Base-by-base conservation (phyloP, 441 rosid genomes). In the Pelargonium citronellum region DNA sequence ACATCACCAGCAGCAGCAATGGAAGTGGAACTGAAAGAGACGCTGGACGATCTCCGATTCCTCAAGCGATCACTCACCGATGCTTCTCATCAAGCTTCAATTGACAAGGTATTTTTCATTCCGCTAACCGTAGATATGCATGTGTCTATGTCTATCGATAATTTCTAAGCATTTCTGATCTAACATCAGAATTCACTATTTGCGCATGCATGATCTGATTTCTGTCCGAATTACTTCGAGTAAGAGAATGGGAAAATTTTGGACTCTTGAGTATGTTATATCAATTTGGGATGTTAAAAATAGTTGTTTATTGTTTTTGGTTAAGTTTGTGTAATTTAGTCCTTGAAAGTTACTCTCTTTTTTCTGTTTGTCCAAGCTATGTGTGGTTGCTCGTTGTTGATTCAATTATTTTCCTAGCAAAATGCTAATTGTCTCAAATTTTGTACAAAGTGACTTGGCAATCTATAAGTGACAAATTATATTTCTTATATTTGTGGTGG, bases 11-110 rank as follows among this genome's bases (percentile, higher is more conserved):
- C 30, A 27, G 55, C 17, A 69, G 55, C 17, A 69, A 90, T 90
- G 97, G 97, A 91, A 85, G 79, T 39, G 27, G 97, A 87, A 80
- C 73, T 94, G 80, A 82, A 83, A 65, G 86, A 78, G 73, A 62
- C 91, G 81, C 83, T 83, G 37, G 80, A 74, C 37, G 96, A 89
- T 74, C 91, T 94, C 2, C 78, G 83, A 34, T 66, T 74, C 60
- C 84, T 94, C 70, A 85, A 81, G 79, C 79, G 71, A 69, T 86
- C 90, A 12, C 71, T 49, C 5, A 4, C 55, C 16, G 55, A 49
- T 49, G 55, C 55, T 49, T n/a, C 55, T 2, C 13, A 4, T 49
- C 55, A 49, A 49, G 55, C 55, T 49, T 49, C 55, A 49, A 12
- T 49, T n/a, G 55, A 49, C n/a, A 49, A 12, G 55, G 55, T 49